Conservation (phyloP, 495 filamentous ascomycete genomes). For the Annulohypoxylon maeteangense region DNA sequence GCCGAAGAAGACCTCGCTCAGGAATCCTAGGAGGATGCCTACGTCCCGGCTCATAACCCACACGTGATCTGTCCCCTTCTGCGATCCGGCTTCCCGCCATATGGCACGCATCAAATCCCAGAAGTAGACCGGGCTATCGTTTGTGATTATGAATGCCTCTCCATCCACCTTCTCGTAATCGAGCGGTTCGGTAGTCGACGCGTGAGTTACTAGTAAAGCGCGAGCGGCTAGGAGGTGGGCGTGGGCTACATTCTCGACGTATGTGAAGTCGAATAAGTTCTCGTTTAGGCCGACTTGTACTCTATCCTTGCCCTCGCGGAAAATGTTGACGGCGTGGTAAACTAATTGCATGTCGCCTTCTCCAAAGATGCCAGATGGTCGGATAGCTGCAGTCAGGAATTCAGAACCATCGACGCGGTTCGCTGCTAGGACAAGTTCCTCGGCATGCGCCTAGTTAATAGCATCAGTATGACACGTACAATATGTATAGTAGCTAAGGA, state of each 20-base stretch:
- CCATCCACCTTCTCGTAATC: conserved; percentile 87
- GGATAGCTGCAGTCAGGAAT: conserved; percentile 81
- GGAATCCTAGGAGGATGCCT: conserved; percentile 70
- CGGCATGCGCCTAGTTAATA: conserved; percentile 79
- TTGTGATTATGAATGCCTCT: conserved; percentile 95
- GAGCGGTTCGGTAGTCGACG: conserved; percentile 66
- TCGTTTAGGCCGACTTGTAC: conserved; percentile 90
- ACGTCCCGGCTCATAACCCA: conserved; percentile 74
- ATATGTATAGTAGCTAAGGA: conserved; percentile 4
- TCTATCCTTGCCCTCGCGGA: conserved; percentile 70
- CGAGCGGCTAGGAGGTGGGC: conserved; percentile 77
- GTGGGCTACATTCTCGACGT: conserved; percentile 81
- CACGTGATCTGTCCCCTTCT: conserved; percentile 71
- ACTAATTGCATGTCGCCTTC: conserved; percentile 81
- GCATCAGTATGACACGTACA: conserved; percentile 2
- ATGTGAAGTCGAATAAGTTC: conserved; percentile 89
- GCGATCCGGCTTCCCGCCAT: conserved; percentile 77
- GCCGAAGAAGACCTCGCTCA: conserved; percentile 75
- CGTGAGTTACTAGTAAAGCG: conserved; percentile 72
- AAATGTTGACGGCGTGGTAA: conserved; percentile 71
- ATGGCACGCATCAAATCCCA: conserved; percentile 89
- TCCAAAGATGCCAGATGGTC: conserved; percentile 90
- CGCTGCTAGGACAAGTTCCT: conserved; percentile 82
- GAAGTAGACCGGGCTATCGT: conserved; percentile 91
- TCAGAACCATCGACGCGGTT: conserved; percentile 74